Evolutionary conservation across 164 flowering plant species (phyloP).

Genomic region (Vitis cinerea): DNA sequence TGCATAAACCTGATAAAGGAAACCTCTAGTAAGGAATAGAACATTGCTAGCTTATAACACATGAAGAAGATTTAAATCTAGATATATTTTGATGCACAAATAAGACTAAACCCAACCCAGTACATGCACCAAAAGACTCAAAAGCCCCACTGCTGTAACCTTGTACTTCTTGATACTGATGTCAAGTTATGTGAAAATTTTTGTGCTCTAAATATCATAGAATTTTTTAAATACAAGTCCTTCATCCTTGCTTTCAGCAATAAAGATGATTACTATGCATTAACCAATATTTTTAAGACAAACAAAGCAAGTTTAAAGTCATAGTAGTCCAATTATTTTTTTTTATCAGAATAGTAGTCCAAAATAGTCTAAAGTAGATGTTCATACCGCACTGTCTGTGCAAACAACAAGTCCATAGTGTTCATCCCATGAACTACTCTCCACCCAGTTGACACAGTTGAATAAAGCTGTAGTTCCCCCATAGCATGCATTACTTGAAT

Average conservation of each 20-base stretch:
- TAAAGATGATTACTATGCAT: background rate
- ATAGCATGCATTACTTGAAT: too few species aligned
- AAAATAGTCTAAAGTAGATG: too few species aligned
- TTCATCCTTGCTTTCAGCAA: constrained; percentile 1
- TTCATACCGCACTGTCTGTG: too few species aligned
- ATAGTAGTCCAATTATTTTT: too few species aligned
- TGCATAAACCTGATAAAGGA: constrained; percentile 79
- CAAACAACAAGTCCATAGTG: too few species aligned
- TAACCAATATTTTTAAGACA: background rate
- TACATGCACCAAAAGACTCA: background rate
- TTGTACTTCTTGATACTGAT: background rate
- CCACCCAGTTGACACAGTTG: too few species aligned
- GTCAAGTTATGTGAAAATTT: too few species aligned
- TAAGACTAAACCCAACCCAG: background rate
- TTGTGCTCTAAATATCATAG: background rate
- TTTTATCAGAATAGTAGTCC: too few species aligned
- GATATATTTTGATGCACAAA: background rate
- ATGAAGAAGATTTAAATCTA: background rate
- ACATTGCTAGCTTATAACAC: background rate
- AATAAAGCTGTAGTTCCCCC: too few species aligned
- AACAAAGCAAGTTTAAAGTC: background rate
- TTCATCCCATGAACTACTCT: too few species aligned
- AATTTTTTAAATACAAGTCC: too few species aligned
- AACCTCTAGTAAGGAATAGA: constrained; percentile 6
- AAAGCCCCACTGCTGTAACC: background rate